A percentile compares a stretch with the other conserved stretches of the same genome.
Conservation (phyloP, 1,139 yeast species). For the Pichia cactophila region DNA sequence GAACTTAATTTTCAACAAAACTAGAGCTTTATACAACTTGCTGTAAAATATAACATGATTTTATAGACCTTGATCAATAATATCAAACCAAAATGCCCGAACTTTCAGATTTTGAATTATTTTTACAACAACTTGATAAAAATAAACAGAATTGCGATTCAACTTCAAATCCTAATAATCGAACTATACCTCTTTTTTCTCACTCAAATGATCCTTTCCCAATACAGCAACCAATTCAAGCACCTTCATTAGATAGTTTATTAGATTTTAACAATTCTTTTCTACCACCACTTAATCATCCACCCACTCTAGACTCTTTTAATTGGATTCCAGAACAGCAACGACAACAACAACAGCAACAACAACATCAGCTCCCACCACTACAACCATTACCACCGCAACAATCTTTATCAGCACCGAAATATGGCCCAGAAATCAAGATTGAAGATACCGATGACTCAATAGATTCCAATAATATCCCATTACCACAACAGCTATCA, state of each 20-base stretch:
- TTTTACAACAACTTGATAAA: background rate
- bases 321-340: background rate
- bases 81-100: background rate
- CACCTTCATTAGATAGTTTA: background rate
- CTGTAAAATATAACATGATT: no score
- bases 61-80: no score
- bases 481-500: background rate
- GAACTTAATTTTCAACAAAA: no score
- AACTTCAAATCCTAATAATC: no score
- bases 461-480: background rate
- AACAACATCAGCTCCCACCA: background rate
- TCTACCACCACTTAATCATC: background rate
- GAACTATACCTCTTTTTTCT: no score
- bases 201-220: background rate
- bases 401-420: no score
- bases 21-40: no score
- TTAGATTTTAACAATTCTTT: background rate
- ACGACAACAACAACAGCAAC: background rate
- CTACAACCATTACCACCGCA: background rate
- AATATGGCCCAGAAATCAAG: constrained; percentile 18
- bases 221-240: background rate
- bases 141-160: background rate
- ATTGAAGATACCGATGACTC: constrained; percentile 18
- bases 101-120: background rate
- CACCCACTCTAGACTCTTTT: background rate